Base-by-base conservation (phyloP, 495 filamentous ascomycete species). In the Neurospora discreta region DNA sequence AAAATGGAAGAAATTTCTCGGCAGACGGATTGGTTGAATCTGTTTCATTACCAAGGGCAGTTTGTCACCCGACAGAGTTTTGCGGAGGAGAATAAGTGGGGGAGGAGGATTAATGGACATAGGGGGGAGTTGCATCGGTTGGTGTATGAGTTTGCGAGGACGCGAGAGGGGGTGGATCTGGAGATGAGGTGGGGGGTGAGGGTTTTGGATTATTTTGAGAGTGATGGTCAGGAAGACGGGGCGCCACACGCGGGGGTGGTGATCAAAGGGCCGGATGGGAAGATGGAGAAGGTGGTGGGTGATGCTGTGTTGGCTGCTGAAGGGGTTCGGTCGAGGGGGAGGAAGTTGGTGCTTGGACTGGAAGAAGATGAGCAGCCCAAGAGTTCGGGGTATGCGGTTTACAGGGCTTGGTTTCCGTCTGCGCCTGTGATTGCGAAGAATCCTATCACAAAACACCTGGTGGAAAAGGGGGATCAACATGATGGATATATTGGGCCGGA, bases 241-340 rank as follows among this genome's bases (percentile, higher is more conserved):
- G 71, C 71, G 6, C 75, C 75, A 10, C 78, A 86, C 71, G 86
- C 86, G 5, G 88, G 89, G 18, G 88, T 90, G 39, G 81, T 85
- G 18, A 82, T 84, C 41, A 60, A 0, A 13, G 52, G 13, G 0
- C 1, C 20, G 13, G 23, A 30, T 60, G 52, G 52, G 13, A 75
- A 82, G 41, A 87, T 84, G 16, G 83, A 88, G 77, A 77, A 81
- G 9, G 79, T 89, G 33, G 72, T 77, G 0, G 89, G 82, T 0
- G 85, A 91, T 73, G 80, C 90, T 5, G 87, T 91, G 0, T 77
- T 91, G 44, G 88, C 87, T 7, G 89, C 88, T 15, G 89, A 91
- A 73, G 89, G 89, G 0, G 87, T 91, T 5, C 81, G 89, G 18
- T 89, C 86, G 20, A 84, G 82, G 44, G 87, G 87, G 13, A 78